A percentile compares a stretch with the other conserved stretches of the same genome.
These are phyloP conservation scores for Monosporascus sp. DNA, from an alignment of 2,329 filamentous ascomycete species.

Conservation along the genomic window DNA sequence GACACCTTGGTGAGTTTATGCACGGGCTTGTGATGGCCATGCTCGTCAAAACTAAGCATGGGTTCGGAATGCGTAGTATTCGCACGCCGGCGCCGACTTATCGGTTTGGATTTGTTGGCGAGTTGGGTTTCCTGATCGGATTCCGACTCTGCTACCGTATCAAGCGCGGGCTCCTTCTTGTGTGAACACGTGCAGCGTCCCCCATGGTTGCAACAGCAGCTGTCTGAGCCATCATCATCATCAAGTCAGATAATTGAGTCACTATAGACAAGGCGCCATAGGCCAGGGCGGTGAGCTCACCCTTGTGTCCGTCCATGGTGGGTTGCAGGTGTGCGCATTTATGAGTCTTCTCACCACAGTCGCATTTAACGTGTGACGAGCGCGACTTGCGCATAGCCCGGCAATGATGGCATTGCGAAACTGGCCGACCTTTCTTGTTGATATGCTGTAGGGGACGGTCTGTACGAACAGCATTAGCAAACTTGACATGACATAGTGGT, in stretches of 20 bases:
- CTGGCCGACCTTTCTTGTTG: constrained; percentile 94
- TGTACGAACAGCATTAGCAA: constrained; percentile 31
- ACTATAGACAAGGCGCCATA: constrained; percentile 10
- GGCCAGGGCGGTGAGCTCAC: constrained; percentile 35
- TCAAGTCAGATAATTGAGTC: constrained; percentile 23
- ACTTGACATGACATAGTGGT: no score
- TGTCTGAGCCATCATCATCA: constrained; percentile 39
- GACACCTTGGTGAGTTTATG: constrained; percentile 56
- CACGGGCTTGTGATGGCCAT: constrained; percentile 59
- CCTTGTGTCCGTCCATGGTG: constrained; percentile 53
- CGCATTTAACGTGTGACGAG: constrained; percentile 90
- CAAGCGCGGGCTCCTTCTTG: constrained; percentile 58
- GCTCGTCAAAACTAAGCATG: constrained; percentile 54
- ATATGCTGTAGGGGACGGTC: constrained; percentile 91
- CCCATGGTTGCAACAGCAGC: constrained; percentile 67
- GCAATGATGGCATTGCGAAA: constrained; percentile 97
- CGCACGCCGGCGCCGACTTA: constrained; percentile 49
- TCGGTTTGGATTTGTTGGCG: constrained; percentile 35
- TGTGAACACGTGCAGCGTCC: constrained; percentile 59
- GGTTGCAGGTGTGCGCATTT: constrained; percentile 58
- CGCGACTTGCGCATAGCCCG: constrained; percentile 94
- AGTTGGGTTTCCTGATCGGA: constrained; percentile 43
- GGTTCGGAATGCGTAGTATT: constrained; percentile 59
- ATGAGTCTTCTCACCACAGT: constrained; percentile 90
- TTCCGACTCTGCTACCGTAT: constrained; percentile 60